Percentiles rank a stretch among this genome's conserved stretches.
These are phyloP conservation scores for Tolypocladium pustulatum DNA, from an alignment of 2,329 filamentous ascomycete species.

Conservation along the genomic window DNA sequence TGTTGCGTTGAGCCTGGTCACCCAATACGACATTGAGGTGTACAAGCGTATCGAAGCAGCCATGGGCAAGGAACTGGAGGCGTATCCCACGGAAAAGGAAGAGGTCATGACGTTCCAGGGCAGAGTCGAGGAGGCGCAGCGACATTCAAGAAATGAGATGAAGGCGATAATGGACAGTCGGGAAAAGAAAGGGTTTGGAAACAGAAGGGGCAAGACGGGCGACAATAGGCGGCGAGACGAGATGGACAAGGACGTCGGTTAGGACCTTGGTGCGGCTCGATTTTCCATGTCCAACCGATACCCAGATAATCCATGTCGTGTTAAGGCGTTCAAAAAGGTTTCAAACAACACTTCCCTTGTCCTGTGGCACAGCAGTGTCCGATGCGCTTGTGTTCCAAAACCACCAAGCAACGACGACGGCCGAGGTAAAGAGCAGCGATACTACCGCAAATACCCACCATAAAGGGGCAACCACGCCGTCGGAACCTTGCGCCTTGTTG, in stretches of 20 bases:
- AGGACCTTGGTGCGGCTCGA: constrained; percentile 5
- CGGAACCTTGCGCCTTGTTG: not conserved
- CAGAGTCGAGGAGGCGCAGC: constrained; percentile 74
- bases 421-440: not conserved
- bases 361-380: not conserved
- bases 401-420: not conserved
- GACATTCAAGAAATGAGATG: constrained; percentile 70
- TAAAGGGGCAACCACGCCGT: not conserved
- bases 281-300: not conserved
- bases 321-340: not conserved
- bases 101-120: constrained; percentile 75
- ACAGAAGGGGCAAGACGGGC: constrained; percentile 27
- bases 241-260: constrained; percentile 71
- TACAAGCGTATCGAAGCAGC: constrained; percentile 75
- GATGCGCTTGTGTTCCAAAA: not conserved
- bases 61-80: constrained; percentile 63
- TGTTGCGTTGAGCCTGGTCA: constrained; percentile 69
- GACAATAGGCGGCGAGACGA: constrained; percentile 39
- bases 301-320: not conserved
- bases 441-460: not conserved
- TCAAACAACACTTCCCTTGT: not conserved
- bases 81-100: constrained; percentile 63
- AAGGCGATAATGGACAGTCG: constrained; percentile 66
- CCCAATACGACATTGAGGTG: constrained; percentile 78
- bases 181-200: constrained; percentile 41